Conservation (phyloP, 257 asterid genomes). For the Solanum microdontum region DNA sequence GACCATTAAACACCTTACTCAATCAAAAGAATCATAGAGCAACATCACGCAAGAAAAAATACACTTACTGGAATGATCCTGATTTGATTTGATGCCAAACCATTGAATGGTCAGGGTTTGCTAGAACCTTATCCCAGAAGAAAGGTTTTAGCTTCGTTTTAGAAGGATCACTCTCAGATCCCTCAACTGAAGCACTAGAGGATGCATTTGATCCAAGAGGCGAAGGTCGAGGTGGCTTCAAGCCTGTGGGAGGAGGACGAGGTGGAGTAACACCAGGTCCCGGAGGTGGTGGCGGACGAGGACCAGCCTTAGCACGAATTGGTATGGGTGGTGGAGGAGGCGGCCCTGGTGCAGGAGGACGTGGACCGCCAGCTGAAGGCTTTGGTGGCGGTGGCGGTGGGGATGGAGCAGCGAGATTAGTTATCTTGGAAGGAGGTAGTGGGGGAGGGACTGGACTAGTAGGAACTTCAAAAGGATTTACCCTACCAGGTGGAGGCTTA, state of each 20-base stretch:
- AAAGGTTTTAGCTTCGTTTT: constrained; percentile 88
- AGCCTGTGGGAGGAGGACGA: constrained; percentile 38
- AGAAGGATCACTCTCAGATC: constrained; percentile 31
- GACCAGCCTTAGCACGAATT: constrained; percentile 6
- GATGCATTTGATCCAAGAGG: constrained; percentile 43
- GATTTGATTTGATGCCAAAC: constrained; percentile 95
- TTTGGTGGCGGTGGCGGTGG: constrained; percentile 25
- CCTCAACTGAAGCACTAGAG: constrained; percentile 23
- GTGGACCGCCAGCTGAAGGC: constrained; percentile 19
- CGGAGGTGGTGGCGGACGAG: constrained; percentile 25
- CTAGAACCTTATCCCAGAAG: constrained; percentile 94
- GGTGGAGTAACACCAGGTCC: constrained; percentile 25
- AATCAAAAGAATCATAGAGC: neutral
- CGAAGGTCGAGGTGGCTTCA: constrained; percentile 37
- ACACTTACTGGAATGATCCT: constrained; percentile 90
- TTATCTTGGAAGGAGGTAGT: constrained; percentile 1
- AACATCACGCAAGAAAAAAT: neutral
- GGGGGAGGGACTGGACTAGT: constrained; percentile 8
- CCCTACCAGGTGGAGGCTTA: constrained; percentile 67
- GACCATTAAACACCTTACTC: constrained; percentile 2
- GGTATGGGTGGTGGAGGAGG: constrained; percentile 22
- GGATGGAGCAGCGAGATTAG: constrained; percentile 6
- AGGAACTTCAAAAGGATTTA: constrained; percentile 14
- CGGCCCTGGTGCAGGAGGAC: constrained; percentile 18
- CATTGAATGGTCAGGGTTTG: constrained; percentile 85